These are phyloP conservation scores for Wickerhamomyces bovis DNA, from an alignment of 805 yeast species.

Conservation along the genomic window DNA sequence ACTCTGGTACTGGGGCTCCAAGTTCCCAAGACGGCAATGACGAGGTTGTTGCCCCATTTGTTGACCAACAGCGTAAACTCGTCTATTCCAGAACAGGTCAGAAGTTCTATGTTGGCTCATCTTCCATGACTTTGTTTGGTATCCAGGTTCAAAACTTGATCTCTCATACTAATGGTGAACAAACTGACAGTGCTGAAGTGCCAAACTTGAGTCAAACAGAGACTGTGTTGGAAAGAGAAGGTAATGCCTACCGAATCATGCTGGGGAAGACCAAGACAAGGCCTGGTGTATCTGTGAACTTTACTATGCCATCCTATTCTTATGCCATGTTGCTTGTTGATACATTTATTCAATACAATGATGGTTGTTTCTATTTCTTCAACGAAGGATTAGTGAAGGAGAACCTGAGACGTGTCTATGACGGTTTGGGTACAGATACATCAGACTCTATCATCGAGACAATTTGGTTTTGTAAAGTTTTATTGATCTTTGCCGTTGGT, in stretches of 20 bases:
- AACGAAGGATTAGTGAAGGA: slow-evolving; percentile 75
- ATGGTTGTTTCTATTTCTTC: slow-evolving; percentile 80
- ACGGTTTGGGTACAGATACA: slow-evolving; percentile 31
- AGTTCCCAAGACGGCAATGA: slow-evolving; percentile 12
- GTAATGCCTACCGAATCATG: slow-evolving; percentile 68
- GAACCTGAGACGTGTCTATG: slow-evolving; percentile 57
- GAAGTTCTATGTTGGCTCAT: slow-evolving; percentile 69
- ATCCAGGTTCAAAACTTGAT: slow-evolving; percentile 67
- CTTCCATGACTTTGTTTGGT: slow-evolving; percentile 79
- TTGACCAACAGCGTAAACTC: slow-evolving; percentile 65
- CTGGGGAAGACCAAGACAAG: slow-evolving; percentile 62
- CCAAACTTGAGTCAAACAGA: slow-evolving; percentile 29
- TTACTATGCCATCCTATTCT: slow-evolving; percentile 68
- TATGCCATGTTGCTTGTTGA: slow-evolving; percentile 72
- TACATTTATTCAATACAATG: slow-evolving; percentile 71
- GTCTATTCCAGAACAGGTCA: slow-evolving; percentile 74
- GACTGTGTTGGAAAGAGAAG: slow-evolving; percentile 65
- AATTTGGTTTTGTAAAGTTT: slow-evolving; percentile 73
- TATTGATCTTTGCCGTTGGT: slow-evolving; percentile 70
- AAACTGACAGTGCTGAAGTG: slow-evolving; percentile 16
- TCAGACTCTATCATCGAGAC: slow-evolving; percentile 60
- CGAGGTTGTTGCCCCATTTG: slow-evolving; percentile 64
- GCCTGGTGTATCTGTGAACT: slow-evolving; percentile 63
- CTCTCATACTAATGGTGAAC: slow-evolving; percentile 18
- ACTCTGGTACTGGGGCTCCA: slow-evolving; percentile 7